Percentiles rank a stretch among this genome's conserved stretches.
Evolutionary conservation across 2,329 filamentous ascomycete species (phyloP).

Genomic region (Colletotrichum sp.): DNA sequence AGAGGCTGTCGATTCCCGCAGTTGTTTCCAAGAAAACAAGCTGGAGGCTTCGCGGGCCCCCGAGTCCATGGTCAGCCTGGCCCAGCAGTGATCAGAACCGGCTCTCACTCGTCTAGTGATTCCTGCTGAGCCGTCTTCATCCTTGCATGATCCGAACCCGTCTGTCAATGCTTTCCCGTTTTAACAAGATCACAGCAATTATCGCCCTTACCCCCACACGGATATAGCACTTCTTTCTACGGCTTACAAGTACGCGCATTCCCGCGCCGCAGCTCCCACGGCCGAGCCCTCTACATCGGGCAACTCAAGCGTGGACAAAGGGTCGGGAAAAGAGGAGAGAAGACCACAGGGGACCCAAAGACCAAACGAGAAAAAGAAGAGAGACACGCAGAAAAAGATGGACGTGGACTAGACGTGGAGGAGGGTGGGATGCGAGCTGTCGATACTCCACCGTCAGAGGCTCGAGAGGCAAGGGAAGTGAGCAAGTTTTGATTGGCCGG

Average conservation of each 20-base stretch:
- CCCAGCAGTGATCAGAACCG: neutral
- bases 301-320: neutral
- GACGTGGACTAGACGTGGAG: neutral
- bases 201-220: neutral
- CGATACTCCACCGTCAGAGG: slow-evolving; percentile 16
- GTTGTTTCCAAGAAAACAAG: neutral
- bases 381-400: neutral
- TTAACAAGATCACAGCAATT: neutral
- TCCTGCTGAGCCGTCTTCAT: neutral
- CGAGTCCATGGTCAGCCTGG: neutral
- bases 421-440: slow-evolving; percentile 18
- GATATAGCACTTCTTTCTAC: neutral
- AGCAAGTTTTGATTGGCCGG: slow-evolving; percentile 54
- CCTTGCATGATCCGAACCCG: neutral
- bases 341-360: neutral
- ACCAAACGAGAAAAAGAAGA: neutral
- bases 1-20: neutral
- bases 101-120: neutral
- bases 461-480: slow-evolving; percentile 28
- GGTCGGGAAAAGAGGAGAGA: neutral
- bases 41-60: neutral
- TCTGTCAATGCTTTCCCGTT: neutral
- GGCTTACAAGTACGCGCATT: neutral
- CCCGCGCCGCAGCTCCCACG: neutral
- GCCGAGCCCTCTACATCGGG: neutral